Evolutionary conservation across 345 rosid genomes (phyloP).

Genomic region (Carallia pectinifolia): DNA sequence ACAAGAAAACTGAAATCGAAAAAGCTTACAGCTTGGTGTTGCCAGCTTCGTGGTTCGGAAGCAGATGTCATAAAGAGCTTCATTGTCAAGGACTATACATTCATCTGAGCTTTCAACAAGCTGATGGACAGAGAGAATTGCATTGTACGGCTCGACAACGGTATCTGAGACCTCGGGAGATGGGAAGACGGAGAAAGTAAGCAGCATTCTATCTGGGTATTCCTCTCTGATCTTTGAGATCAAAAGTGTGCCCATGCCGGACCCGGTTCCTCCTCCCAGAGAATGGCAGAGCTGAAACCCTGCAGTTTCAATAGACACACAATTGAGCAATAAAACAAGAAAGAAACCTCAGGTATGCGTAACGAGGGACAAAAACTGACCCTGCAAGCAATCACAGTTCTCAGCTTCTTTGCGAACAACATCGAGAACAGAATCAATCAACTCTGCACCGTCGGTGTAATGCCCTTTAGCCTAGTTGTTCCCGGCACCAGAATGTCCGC

Average conservation of each 20-base stretch:
- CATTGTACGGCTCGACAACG: constrained; percentile 69
- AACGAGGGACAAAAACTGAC: constrained; percentile 4
- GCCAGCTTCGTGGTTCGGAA: constrained; percentile 64
- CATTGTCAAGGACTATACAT: constrained; percentile 65
- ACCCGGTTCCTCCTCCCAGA: constrained; percentile 63
- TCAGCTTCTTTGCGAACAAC: constrained; percentile 46
- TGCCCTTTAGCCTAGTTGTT: constrained; percentile 52
- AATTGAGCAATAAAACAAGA: neutral
- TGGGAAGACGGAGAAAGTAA: constrained; percentile 66
- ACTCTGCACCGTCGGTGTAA: constrained; percentile 43
- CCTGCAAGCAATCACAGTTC: constrained; percentile 43
- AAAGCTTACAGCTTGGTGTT: constrained; percentile 56
- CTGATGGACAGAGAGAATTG: constrained; percentile 63
- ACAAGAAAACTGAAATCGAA: neutral
- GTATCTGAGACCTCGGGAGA: constrained; percentile 78
- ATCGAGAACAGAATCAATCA: constrained; percentile 43
- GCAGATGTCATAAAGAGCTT: constrained; percentile 66
- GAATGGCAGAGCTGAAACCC: constrained; percentile 73
- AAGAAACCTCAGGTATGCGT: too few relatives aligned
- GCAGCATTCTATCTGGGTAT: constrained; percentile 73
- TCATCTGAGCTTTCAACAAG: constrained; percentile 68
- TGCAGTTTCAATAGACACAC: constrained; percentile 11
- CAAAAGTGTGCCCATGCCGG: constrained; percentile 67
- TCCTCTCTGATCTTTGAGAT: constrained; percentile 70
- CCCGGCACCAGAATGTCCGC: constrained; percentile 48